Base-by-base conservation (phyloP, 176 grass and related monocot species). In the Rhipidocladum racemiflorum region DNA sequence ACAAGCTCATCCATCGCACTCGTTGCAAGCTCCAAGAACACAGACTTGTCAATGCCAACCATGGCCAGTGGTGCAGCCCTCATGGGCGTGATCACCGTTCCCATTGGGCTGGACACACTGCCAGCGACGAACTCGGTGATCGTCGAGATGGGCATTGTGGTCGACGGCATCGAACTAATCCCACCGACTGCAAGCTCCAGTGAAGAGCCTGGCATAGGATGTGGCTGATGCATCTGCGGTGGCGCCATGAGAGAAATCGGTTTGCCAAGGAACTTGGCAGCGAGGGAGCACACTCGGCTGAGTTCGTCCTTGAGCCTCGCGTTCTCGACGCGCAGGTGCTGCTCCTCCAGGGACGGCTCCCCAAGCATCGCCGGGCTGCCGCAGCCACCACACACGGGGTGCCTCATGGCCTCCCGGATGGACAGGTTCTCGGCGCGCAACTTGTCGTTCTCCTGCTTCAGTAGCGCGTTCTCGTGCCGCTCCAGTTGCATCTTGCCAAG, bases 371-470 rank as follows among this genome's bases (percentile, higher is more conserved):
- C 74, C 12, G 87, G 68, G 5, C 79, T 36, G 23, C 91, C 89
- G 28, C 96, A 99, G 85, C 51, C 78, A 50, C 67, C 51, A 74
- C 96, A 99, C 24, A 85, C 74, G 1, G 80, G 79, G 38, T 87
- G 84, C 42, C 74, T 44, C 83, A 93, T 72, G 6, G 79, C 89
- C 63, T 85, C 91, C 57, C 87, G 82, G 55, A 99, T 85, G 14
- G 92, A 76, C 55, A 78, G 0, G 85, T 99, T 99, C 87, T 95
- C 96, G 29, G 89, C 82, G 13, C 89, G 91, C 70, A 99, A 76
- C 72, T 81, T 93, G 69, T 95, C 93, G 65, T 99, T 99, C 81
- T 99, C 91, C 56, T 87, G 83, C 67, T 66, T 85, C 68, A 99
- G 75, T 49, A 85, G 84, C 65, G 83, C 74, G 82, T 99, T 99